phyloP scores from a whole-genome alignment of 2,329 filamentous ascomycete species.

The Colletotrichum brevisporum region DNA sequence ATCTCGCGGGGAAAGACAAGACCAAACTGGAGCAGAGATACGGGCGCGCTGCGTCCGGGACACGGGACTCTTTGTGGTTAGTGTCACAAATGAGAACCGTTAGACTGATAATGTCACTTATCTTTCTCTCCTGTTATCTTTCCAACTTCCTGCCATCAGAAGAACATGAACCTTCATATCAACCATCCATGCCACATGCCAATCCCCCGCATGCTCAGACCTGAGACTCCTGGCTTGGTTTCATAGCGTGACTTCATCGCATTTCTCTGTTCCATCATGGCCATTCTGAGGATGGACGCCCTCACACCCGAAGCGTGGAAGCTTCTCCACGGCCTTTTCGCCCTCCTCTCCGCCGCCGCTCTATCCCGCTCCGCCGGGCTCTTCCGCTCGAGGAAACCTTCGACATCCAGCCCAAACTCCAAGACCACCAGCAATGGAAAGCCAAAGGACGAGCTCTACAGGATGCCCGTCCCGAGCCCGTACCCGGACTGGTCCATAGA shows the following conservation, averaged over 20 bases:
- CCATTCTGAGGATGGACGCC: not conserved
- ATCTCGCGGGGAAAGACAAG: slow-evolving; percentile 27
- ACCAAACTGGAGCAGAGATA: slow-evolving; percentile 24
- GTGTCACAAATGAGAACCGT: not conserved
- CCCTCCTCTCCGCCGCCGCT: slow-evolving; percentile 11
- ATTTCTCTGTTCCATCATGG: slow-evolving; percentile 10
- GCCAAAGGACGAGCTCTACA: slow-evolving; percentile 58
- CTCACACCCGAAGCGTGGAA: slow-evolving; percentile 24
- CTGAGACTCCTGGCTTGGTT: not conserved
- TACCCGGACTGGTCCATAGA: slow-evolving; percentile 79
- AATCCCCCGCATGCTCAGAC: not conserved
- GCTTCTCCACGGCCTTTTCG: slow-evolving; percentile 21
- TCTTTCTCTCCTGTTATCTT: not conserved
- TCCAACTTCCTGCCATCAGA: too few species aligned
- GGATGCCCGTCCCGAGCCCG: slow-evolving; percentile 70
- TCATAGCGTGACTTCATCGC: too few species aligned
- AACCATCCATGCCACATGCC: not conserved
- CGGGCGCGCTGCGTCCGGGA: slow-evolving; percentile 6
- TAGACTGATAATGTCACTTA: slow-evolving; percentile 10
- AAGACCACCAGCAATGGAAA: not conserved
- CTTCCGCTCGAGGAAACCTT: not conserved
- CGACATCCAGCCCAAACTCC: not conserved
- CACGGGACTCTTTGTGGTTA: not conserved
- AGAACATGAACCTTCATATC: not conserved
- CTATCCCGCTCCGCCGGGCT: slow-evolving; percentile 11